These are phyloP conservation scores for Mucor irregularis DNA, from an alignment of 371 early-diverging fungal genomes.

Conservation along the genomic window DNA sequence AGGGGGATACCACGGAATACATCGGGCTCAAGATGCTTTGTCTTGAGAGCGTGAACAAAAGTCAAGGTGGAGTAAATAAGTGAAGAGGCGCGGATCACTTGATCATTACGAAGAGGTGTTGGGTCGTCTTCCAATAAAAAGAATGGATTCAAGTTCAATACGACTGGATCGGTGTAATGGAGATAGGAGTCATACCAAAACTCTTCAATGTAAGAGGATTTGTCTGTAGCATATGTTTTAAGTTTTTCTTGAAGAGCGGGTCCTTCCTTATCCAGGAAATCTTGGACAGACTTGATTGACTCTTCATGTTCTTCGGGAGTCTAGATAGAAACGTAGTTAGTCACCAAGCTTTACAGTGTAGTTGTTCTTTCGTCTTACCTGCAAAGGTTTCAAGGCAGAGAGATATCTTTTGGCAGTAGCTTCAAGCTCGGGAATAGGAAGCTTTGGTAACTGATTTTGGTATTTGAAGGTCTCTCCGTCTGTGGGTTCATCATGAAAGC, in stretches of 20 bases:
- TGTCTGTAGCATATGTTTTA: constrained; percentile 57
- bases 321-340: constrained; percentile 16
- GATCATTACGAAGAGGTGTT: constrained; percentile 51
- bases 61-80: constrained; percentile 55
- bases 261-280: constrained; percentile 76
- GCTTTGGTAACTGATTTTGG: constrained; percentile 67
- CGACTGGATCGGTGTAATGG: constrained; percentile 46
- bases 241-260: constrained; percentile 78
- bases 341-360: background rate
- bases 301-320: constrained; percentile 61
- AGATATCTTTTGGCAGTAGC: constrained; percentile 82
- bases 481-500: constrained; percentile 10
- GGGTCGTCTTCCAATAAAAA: constrained; percentile 57
- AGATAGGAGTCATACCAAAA: constrained; percentile 59
- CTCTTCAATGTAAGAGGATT: constrained; percentile 59
- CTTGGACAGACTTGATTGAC: constrained; percentile 62
- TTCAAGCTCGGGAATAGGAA: constrained; percentile 87
- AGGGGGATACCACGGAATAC: constrained; percentile 65
- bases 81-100: constrained; percentile 51
- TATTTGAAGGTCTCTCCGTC: constrained; percentile 49
- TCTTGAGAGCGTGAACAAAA: constrained; percentile 48
- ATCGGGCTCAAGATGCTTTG: constrained; percentile 62
- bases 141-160: constrained; percentile 55
- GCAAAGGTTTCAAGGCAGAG: constrained; percentile 74
- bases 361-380: constrained; percentile 34